Percentiles rank a stretch among this genome's conserved stretches.
phyloP scores from a whole-genome alignment of 2,329 filamentous ascomycete genomes.

The Aspergillus sclerotialis region DNA sequence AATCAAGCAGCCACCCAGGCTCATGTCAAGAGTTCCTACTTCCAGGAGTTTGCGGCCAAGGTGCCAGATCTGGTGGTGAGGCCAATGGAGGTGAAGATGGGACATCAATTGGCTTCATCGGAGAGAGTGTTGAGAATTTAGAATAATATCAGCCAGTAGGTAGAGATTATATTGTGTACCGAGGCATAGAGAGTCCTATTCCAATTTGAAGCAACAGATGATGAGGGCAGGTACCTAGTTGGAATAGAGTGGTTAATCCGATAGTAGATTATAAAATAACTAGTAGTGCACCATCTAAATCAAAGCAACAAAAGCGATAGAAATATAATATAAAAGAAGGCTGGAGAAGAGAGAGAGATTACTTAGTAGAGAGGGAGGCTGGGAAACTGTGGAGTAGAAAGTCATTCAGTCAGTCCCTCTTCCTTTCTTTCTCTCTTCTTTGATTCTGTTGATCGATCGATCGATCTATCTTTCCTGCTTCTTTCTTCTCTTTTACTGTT shows the following conservation, averaged over 20 bases:
- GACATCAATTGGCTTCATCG: slow-evolving; percentile 12
- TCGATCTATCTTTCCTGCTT: neutral
- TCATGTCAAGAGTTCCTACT: slow-evolving; percentile 18
- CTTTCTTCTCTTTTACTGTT: slow-evolving; percentile 1
- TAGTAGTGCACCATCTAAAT: too few relatives aligned
- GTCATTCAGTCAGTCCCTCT: too few relatives aligned
- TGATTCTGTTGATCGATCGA: neutral
- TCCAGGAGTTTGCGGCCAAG: slow-evolving; percentile 15
- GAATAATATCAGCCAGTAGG: neutral
- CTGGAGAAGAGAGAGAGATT: too few relatives aligned
- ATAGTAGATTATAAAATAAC: too few relatives aligned
- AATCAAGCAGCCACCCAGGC: slow-evolving; percentile 16
- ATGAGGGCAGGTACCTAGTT: too few relatives aligned
- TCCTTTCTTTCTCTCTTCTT: slow-evolving; percentile 1
- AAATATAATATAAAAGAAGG: too few relatives aligned
- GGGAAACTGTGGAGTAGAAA: too few relatives aligned
- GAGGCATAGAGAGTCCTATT: too few relatives aligned
- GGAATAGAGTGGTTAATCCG: too few relatives aligned
- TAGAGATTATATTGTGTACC: slow-evolving; percentile 14
- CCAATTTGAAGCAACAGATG: too few relatives aligned
- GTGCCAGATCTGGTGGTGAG: slow-evolving; percentile 12
- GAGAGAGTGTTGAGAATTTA: slow-evolving; percentile 17
- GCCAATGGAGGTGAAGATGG: slow-evolving; percentile 17
- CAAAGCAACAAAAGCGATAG: too few relatives aligned
- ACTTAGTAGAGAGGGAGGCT: too few relatives aligned